These are phyloP conservation scores for Aspergillus affinis DNA, from an alignment of 495 filamentous ascomycete genomes.

Conservation along the genomic window DNA sequence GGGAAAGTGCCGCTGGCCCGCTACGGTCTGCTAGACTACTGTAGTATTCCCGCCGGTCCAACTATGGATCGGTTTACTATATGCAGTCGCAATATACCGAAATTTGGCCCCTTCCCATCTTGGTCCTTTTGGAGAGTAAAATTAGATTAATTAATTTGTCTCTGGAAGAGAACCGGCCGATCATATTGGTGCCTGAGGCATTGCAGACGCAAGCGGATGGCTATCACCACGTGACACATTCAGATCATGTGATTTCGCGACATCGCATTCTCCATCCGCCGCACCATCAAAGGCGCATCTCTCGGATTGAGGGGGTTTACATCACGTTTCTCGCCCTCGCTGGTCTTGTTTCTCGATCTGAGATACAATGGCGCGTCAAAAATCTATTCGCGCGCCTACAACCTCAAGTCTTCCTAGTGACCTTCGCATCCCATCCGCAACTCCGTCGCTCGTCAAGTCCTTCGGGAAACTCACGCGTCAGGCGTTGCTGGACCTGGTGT, in stretches of 20 bases:
- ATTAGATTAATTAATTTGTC: too few species aligned
- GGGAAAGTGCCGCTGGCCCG: too few species aligned
- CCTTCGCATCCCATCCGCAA: constrained; percentile 62
- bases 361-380: constrained; percentile 42
- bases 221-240: constrained; percentile 18
- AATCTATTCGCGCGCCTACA: constrained; percentile 44
- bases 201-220: neutral
- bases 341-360: neutral
- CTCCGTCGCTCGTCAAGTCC: constrained; percentile 61
- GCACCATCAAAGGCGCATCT: neutral
- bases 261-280: neutral
- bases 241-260: constrained; percentile 4
- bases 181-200: neutral
- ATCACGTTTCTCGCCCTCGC: neutral
- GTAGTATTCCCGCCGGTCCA: too few species aligned
- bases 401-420: constrained; percentile 51
- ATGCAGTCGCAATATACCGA: neutral
- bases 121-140: neutral
- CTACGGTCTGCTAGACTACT: too few species aligned
- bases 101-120: neutral
- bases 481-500: constrained; percentile 65
- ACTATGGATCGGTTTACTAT: too few species aligned
- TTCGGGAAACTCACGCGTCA: constrained; percentile 67
- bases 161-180: neutral
- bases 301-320: neutral